These are phyloP conservation scores for Alternaria gansuensis DNA, from an alignment of 2,329 filamentous ascomycete species.

Conservation along the genomic window DNA sequence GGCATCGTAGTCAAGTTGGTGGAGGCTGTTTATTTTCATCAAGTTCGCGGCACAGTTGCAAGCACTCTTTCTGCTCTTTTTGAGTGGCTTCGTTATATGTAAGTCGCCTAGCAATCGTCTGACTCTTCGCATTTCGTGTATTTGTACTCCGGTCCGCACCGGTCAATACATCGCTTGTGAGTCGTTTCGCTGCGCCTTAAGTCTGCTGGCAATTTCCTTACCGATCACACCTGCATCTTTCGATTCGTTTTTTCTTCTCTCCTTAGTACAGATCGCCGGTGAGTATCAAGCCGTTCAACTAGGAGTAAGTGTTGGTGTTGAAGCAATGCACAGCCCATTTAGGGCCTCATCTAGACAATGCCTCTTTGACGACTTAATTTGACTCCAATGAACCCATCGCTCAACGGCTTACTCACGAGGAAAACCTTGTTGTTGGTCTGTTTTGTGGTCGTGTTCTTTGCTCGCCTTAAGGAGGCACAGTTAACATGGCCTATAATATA, in stretches of 20 bases:
- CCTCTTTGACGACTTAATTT: constrained; percentile 9
- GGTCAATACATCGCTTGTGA: constrained; percentile 2
- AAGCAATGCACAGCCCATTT: constrained; percentile 22
- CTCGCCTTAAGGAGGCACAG: constrained; percentile 8
- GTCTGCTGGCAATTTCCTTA: not conserved
- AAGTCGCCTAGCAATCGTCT: not conserved
- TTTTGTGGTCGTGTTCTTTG: not conserved
- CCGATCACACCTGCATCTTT: not conserved
- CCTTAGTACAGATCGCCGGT: constrained; percentile 10
- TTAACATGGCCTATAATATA: constrained; percentile 5
- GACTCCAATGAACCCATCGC: not conserved
- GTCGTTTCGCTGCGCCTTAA: not conserved
- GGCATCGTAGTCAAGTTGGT: constrained; percentile 9
- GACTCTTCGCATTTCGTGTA: not conserved
- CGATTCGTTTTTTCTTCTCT: not conserved
- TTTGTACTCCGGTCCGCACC: constrained; percentile 10
- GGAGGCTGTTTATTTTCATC: constrained; percentile 10
- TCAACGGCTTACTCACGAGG: not conserved
- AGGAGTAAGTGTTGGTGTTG: not conserved
- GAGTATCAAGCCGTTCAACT: constrained; percentile 7
- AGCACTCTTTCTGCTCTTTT: not conserved
- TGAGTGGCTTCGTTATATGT: not conserved
- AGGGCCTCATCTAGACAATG: constrained; percentile 13
- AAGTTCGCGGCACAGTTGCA: not conserved
- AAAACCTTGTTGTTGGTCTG: constrained; percentile 7